These are phyloP conservation scores for Umbellularia californica DNA, from an alignment of 164 flowering plant genomes.

Conservation along the genomic window DNA sequence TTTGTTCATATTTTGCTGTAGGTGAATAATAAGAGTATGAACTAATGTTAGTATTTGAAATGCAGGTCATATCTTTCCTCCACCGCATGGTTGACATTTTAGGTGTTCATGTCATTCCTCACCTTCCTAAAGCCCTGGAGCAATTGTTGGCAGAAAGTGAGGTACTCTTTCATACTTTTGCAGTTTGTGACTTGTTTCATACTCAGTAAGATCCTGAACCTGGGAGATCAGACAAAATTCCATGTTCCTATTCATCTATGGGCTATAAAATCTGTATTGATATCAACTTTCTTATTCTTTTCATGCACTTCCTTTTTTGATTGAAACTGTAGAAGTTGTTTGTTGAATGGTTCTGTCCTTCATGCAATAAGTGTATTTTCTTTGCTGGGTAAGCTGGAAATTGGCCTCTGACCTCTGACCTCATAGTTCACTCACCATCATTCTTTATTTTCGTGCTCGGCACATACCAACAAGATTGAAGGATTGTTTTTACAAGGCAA, in stretches of 20 bases:
- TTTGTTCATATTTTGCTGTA: background rate
- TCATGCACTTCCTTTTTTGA: too few species aligned
- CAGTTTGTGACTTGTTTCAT: background rate
- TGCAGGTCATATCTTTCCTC: slow-evolving; percentile 84
- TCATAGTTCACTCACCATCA: too few species aligned
- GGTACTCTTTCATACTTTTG: slow-evolving; percentile 33
- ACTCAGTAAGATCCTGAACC: background rate
- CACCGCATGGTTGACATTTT: slow-evolving; percentile 98
- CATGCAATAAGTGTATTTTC: too few species aligned
- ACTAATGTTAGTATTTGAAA: slow-evolving; percentile 5
- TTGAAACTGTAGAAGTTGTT: too few species aligned
- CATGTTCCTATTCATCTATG: background rate
- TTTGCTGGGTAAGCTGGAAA: too few species aligned
- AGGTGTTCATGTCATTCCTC: slow-evolving; percentile 84
- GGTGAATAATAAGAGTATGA: background rate
- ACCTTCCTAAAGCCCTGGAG: slow-evolving; percentile 87
- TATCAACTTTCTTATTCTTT: too few species aligned
- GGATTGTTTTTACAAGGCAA: too few species aligned
- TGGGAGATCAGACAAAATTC: background rate
- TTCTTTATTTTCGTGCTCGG: too few species aligned
- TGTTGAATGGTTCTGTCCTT: too few species aligned
- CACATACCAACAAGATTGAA: too few species aligned
- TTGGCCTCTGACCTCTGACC: too few species aligned
- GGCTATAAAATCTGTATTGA: too few species aligned
- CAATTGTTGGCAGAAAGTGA: slow-evolving; percentile 86